Evolutionary conservation across 768 basidiomycete genomes (phyloP).

Genomic region (Gautieria morchelliformis): DNA sequence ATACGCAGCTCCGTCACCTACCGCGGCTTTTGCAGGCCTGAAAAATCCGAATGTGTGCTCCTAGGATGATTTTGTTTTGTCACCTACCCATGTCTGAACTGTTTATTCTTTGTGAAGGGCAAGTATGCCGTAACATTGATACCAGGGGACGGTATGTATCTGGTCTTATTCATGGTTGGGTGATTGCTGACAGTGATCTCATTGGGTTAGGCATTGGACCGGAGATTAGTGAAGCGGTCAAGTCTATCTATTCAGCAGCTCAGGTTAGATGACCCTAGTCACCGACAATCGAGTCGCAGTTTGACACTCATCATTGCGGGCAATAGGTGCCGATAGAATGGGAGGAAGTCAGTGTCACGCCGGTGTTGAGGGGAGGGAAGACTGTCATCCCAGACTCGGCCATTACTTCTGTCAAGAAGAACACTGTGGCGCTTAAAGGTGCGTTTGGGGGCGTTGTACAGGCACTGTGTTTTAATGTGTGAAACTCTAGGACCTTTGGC

Average conservation of each 20-base stretch:
- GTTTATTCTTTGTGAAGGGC: conserved; percentile 42
- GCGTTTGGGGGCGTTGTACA: conserved; percentile 13
- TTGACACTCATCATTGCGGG: neutral
- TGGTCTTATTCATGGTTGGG: neutral
- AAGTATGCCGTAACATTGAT: conserved; percentile 96
- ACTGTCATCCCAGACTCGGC: conserved; percentile 92
- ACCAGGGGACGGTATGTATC: conserved; percentile 80
- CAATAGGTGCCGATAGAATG: conserved; percentile 90
- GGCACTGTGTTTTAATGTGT: neutral
- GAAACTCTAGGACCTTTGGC: conserved; percentile 73
- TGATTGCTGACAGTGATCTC: neutral
- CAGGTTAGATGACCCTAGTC: conserved; percentile 36
- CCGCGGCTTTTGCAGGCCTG: conserved; percentile 83
- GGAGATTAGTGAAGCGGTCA: conserved; percentile 94
- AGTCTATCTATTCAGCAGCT: conserved; percentile 85
- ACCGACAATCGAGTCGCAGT: neutral
- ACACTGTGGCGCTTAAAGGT: conserved; percentile 98
- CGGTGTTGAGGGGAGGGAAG: conserved; percentile 89
- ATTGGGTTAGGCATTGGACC: conserved; percentile 82
- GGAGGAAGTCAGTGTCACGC: conserved; percentile 98
- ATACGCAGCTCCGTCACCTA: conserved; percentile 70
- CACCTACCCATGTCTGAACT: neutral
- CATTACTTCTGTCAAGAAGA: conserved; percentile 86
- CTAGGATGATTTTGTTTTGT: neutral
- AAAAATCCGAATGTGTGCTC: conserved; percentile 74